Evolutionary conservation across 176 grass and related monocot genomes (phyloP), one percentile per base, ranked within the genome.

Genomic region (Guadua angustifolia): DNA sequence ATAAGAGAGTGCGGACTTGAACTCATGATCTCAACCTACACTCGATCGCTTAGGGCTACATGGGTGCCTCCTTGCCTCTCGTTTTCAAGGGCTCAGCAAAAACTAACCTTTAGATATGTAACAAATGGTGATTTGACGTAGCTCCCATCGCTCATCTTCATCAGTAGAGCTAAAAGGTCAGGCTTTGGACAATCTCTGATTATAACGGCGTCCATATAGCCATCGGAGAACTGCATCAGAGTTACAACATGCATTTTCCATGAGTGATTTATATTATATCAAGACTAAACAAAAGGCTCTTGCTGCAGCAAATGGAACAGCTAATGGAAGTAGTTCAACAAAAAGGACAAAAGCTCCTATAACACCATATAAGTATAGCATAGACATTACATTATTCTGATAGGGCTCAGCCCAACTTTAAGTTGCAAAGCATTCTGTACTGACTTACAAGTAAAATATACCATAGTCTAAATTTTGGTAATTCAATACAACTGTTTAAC

Each of bases 221-320:
- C 92, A 90, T 98, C 95, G 38, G 92, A 91, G 79, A 98, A 98
- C 95, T 98, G 90, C 55, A 83, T 55, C 43, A 63, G 3, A 19
- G 13, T n/a, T 24, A 64, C 18, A 81, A 35, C 13, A 56, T 35
- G 73, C n/a, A 63, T 2, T 9, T 80, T 51, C 9, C 43, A 3
- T 36, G 14, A 74, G 35, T 62, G 1, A 10, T 59, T 3, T 69
- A 66, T 22, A 57, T 22, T 51, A 16, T 46, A 63, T 69, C 9
- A 83, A 38, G 38, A 85, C 18, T 69, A 4, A 66, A 66, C 16
- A n/a, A 24, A 9, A 35, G 19, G 43, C 0, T 79, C 9, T 47
- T 38, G 14, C n/a, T 59, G 43, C 69, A 69, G 10, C 4, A 73
- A 79, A 79, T 42, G 18, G 11, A 70, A 71, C 69, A 69, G 10